phyloP scores from a whole-genome alignment of 1,284 basidiomycete species.

The Ustilago trichophora region DNA sequence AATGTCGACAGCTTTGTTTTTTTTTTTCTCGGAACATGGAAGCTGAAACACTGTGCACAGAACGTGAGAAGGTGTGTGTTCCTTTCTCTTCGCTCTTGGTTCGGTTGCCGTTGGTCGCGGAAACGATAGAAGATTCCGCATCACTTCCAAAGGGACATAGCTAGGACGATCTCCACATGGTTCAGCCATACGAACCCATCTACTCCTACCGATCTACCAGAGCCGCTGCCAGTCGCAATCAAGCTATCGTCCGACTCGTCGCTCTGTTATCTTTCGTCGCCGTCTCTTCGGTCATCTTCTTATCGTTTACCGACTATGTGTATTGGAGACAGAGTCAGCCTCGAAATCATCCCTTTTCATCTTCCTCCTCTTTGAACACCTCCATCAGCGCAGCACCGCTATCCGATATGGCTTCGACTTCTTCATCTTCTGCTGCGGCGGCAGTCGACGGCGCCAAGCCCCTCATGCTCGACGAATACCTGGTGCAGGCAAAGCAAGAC shows the following conservation, averaged over 20 bases:
- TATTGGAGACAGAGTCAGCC: constrained; percentile 18
- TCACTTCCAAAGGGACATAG: too few species aligned
- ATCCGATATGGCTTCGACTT: neutral
- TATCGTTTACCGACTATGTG: constrained; percentile 27
- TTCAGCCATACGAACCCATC: constrained; percentile 24
- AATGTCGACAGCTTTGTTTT: too few species aligned
- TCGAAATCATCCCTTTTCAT: neutral
- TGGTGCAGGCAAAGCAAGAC: constrained; percentile 27
- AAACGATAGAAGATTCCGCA: too few species aligned
- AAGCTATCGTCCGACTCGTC: constrained; percentile 21
- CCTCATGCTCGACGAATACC: constrained; percentile 12
- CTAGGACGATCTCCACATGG: constrained; percentile 32
- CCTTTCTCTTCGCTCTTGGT: too few species aligned
- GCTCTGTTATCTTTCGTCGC: constrained; percentile 28
- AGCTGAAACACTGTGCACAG: too few species aligned
- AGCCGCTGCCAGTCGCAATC: constrained; percentile 18
- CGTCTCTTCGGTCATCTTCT: constrained; percentile 27
- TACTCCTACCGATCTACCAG: constrained; percentile 26
- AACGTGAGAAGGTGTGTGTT: too few species aligned
- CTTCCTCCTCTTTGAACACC: too few species aligned
- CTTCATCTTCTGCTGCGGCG: neutral
- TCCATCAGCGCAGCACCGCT: too few species aligned
- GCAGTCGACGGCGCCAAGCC: neutral
- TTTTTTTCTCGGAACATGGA: neutral
- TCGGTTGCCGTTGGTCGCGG: neutral